Evolutionary conservation across 208 protist species (phyloP), one percentile per base, ranked within the genome.

Genomic region (Trypanosomatidae sp.): DNA sequence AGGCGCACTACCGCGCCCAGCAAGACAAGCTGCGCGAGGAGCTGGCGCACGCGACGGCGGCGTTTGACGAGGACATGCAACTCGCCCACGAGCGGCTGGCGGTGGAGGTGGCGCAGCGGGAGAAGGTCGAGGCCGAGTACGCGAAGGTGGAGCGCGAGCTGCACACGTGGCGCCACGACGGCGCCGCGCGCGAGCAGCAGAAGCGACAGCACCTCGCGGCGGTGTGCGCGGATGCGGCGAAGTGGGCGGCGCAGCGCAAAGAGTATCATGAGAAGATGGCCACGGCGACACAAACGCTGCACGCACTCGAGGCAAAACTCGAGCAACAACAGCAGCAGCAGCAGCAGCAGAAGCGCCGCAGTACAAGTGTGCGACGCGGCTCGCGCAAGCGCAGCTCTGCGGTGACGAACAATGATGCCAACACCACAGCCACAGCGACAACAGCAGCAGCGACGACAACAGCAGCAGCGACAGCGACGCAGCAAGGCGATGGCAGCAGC

Each of bases 111-210:
- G 43, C 38, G 13, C 13, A 65, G 55, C 72, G 76, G 27, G 80
- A 82, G 55, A 60, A 76, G 55, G 71, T 74, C 0, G 82, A 91
- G 54, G 71, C 43, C 49, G 70, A 69, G 22, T 67, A 66, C 48
- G 43, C 59, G 2, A 15, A 50, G 23, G 44, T 75, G 22, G 65
- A 85, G 52, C 43, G 21, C 20, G 61, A 82, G 52, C 44, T 91
- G 16, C n/a, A n/a, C n/a, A n/a, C n/a, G 43, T 71, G 63, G 64
- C 53, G 65, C 40, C 51, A 66, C 37, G 79, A 86, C 37, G 63
- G 63, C 19, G 44, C 56, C 8, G 47, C 42, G 35, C 76, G 81
- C 7, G 74, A 85, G 71, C 58, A 26, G 33, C 42, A 41, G 41
- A 71, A 68, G 53, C 58, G 65, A 24, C 45, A 61, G 46, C 24